Evolutionary conservation across 352 stramenopile genomes (phyloP).

Genomic region (Phytophthora tubulina): DNA sequence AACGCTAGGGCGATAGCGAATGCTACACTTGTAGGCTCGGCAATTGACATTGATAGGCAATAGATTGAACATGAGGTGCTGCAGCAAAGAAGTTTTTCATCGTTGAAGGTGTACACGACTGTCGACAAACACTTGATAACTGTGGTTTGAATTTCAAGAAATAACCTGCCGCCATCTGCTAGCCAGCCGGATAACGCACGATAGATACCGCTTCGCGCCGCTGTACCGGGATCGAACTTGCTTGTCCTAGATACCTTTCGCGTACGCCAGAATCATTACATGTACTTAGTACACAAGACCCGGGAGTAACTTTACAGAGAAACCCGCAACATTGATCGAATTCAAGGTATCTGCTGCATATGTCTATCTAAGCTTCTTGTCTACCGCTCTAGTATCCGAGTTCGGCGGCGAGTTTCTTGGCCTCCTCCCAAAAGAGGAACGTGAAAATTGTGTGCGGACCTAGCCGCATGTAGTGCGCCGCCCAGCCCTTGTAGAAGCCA

Average conservation of each 20-base stretch:
- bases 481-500: conserved; percentile 91
- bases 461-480: conserved; percentile 88
- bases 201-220: no score
- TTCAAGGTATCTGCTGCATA: conserved; percentile 17
- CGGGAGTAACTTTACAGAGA: not conserved
- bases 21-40: not conserved
- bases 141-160: no score
- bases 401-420: conserved; percentile 73
- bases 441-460: conserved; percentile 89
- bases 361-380: conserved; percentile 34
- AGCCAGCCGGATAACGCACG: no score
- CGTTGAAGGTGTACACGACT: not conserved
- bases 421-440: conserved; percentile 90
- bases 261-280: no score
- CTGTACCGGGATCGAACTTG: no score
- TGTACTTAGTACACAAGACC: not conserved
- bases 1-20: not conserved
- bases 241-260: no score
- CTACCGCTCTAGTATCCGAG: conserved; percentile 61
- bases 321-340: conserved; percentile 15
- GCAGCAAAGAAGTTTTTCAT: not conserved
- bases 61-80: conserved; percentile 10
- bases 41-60: conserved; percentile 6
- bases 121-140: no score
- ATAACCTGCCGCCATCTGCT: no score